Evolutionary conservation across 1,284 basidiomycete genomes (phyloP), one percentile per base, ranked within the genome.

Genomic region (Marasmius sp.): DNA sequence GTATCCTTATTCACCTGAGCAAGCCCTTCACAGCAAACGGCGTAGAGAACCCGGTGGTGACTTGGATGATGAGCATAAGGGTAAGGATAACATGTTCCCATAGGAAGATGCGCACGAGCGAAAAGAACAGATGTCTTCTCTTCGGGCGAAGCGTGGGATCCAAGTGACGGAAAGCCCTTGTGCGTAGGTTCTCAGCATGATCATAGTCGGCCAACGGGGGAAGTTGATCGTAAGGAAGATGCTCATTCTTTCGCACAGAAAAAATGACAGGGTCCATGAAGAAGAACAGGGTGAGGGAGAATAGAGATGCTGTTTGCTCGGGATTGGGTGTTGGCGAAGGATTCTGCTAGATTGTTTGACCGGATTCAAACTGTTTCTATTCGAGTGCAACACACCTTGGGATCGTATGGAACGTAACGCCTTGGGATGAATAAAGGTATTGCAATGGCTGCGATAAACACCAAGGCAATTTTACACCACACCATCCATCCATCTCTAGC

Each of bases 141-240:
- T 63, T 68, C 10, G 52, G 6, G 18, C 20, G 52, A 37, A 38
- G n/a, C 9, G 52, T 54, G 10, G 52, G 52, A 54, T 55, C 57
- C 45, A 34, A 18, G 39, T 41, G 45, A 49, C 18, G 51, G 57
- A 43, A 51, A 34, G 27, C 12, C 63, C 60, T 12, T 58, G 60
- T 60, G 71, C 73, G 3, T 65, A 76, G 56, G 52, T 65, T 55
- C 37, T 62, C 64, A 10, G 71, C 66, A 16, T 63, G 58, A 61
- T 85, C 83, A 58, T 80, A 82, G 65, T 84, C 83, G 1, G 81
- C 77, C 12, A 85, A 66, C 4, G 83, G 79, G 38, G 81, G 82
- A 36, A 81, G 71, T 45, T 71, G 61, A 14, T 74, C 72, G 47
- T 70, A 70, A 12, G 68, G 58, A 22, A 78, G 69, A 61, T 76